Evolutionary conservation across 345 rosid species (phyloP), one percentile per base, ranked within the genome.

Genomic region (Pistacia atlantica): DNA sequence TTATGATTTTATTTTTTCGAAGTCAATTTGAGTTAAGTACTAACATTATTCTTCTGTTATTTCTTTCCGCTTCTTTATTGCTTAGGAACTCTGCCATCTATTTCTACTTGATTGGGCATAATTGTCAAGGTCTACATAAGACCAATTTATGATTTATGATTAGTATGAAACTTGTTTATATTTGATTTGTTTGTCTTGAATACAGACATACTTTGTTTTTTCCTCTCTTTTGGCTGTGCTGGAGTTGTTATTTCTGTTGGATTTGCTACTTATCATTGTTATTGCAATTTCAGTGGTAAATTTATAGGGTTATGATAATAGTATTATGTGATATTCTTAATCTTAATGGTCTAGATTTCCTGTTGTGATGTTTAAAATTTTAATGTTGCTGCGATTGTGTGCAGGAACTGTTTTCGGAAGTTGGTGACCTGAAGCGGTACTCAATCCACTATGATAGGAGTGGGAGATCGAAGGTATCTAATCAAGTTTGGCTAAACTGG

Each of bases 401-500:
- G 62, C 84, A 93, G 99, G 97, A 91, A 75, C 83, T 93, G 68
- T 96, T 93, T 72, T 79, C 97, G 28, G 98, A 96, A 83, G 98
- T 93, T 1, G 98, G 99, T 35, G 99, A 96, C 69, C 81, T 96
- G 86, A 96, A 96, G 82, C 97, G 95, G 35, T 88, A 85, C 73
- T 68, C 93, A 2, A 79, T 96, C 69, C 98, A 92, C 80, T 93
- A 92, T 65, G 99, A 96, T 68, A 85, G 94, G 86, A 92, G 97
- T 57, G 98, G 99, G 78, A 91, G 99, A 91, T 93, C 97, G 64
- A 91, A 92, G 99, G 98, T 95, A 93, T 75, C 73, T 79, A 83
- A 77, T 81, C 77, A 18, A 66, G 86, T 73, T 82, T 79, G 75
- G 89, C 84, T 79, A 72, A 78, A 66, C 67, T 83, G 55, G 62